A percentile compares a stretch with the other conserved stretches of the same genome.
Conservation (phyloP, 2,329 filamentous ascomycete species). For the Huntiella abstrusa region DNA sequence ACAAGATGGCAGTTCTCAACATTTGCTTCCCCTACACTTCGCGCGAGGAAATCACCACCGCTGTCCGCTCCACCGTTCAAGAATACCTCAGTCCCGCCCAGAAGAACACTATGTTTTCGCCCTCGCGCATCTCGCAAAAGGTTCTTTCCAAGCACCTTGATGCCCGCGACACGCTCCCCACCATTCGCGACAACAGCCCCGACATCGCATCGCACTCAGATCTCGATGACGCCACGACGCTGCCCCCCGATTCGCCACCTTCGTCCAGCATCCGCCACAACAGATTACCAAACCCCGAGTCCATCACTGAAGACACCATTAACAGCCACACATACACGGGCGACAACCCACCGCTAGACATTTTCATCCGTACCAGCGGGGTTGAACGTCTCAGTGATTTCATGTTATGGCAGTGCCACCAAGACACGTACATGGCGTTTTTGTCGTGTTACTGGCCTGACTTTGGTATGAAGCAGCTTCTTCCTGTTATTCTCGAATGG, state of each 20-base stretch:
- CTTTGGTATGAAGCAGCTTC: slow-evolving; percentile 82
- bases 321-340: slow-evolving; percentile 77
- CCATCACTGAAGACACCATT: slow-evolving; percentile 66
- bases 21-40: slow-evolving; percentile 98
- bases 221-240: slow-evolving; percentile 36
- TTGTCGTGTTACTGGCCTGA: slow-evolving; percentile 87
- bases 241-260: slow-evolving; percentile 33
- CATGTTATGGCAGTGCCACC: slow-evolving; percentile 96
- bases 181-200: slow-evolving; percentile 30
- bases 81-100: slow-evolving; percentile 54
- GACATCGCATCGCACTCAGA: slow-evolving; percentile 27
- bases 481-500: slow-evolving; percentile 89
- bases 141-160: slow-evolving; percentile 51
- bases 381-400: slow-evolving; percentile 90
- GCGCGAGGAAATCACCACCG: slow-evolving; percentile 81
- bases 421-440: slow-evolving; percentile 84
- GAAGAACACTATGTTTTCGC: slow-evolving; percentile 59
- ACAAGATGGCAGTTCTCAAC: slow-evolving; percentile 63
- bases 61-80: slow-evolving; percentile 70
- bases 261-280: slow-evolving; percentile 17
- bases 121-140: slow-evolving; percentile 70
- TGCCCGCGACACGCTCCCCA: slow-evolving; percentile 26
- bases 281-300: slow-evolving; percentile 54
- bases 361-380: slow-evolving; percentile 81
- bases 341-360: slow-evolving; percentile 67